Evolutionary conservation across 768 basidiomycete species (phyloP).

Genomic region (Leccinum uliginosum): DNA sequence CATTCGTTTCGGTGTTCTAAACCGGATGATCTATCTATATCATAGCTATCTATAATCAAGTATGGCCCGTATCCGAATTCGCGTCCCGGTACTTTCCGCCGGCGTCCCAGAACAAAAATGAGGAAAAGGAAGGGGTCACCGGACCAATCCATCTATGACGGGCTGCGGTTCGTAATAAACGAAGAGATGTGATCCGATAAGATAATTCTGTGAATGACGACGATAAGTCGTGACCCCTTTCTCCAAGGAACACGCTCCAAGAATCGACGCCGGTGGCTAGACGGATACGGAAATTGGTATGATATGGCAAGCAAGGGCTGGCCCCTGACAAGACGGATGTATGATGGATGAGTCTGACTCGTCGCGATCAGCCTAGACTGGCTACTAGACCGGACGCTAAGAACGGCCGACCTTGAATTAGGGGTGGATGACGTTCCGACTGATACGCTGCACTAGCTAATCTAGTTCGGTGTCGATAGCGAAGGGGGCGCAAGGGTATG

Average conservation of each 20-base stretch:
- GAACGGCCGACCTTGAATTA: not conserved
- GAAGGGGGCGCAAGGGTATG: not conserved
- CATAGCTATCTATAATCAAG: not conserved
- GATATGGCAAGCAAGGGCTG: not conserved
- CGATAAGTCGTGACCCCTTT: not conserved
- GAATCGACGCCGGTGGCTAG: conserved; percentile 1
- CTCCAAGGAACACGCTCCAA: conserved; percentile 2
- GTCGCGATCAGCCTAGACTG: not conserved
- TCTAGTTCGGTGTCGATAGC: not conserved
- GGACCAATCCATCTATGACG: conserved; percentile 1
- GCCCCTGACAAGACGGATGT: not conserved
- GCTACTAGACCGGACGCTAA: not conserved
- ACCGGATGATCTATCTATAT: not conserved
- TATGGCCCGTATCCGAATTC: not conserved
- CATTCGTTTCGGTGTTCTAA: conserved; percentile 1
- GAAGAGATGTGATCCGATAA: conserved; percentile 13
- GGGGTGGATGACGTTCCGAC: not conserved
- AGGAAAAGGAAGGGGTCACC: not conserved
- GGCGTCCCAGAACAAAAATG: not conserved
- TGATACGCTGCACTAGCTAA: not conserved
- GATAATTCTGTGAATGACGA: conserved; percentile 8
- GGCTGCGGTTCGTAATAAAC: not conserved
- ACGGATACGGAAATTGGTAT: not conserved
- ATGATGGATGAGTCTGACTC: not conserved
- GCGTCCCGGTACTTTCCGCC: conserved; percentile 2